phyloP scores from a whole-genome alignment of 2,329 filamentous ascomycete genomes.

The Gliomastix tumulicola region DNA sequence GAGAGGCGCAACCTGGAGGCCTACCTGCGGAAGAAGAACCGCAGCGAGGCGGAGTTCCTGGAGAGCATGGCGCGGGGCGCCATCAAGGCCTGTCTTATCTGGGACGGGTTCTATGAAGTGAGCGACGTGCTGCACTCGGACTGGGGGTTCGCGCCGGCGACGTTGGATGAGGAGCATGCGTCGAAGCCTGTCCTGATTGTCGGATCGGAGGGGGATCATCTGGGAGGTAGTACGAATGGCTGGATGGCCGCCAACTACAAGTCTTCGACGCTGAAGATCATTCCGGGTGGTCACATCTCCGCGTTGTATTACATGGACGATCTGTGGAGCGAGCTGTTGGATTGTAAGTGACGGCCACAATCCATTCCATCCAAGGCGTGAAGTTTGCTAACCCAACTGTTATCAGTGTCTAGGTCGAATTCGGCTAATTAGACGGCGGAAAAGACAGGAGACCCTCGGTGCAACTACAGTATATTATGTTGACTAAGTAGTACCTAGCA shows the following conservation, averaged over 20 bases:
- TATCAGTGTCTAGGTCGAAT: too few species aligned
- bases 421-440: too few species aligned
- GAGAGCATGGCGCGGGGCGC: conserved; percentile 5
- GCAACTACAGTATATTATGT: too few species aligned
- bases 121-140: conserved; percentile 13
- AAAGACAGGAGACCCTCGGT: too few species aligned
- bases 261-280: conserved; percentile 4
- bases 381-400: too few species aligned
- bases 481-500: too few species aligned
- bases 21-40: conserved; percentile 4
- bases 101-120: conserved; percentile 15
- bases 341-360: too few species aligned
- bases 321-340: too few species aligned
- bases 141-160: conserved; percentile 11
- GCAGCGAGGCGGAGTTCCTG: conserved; percentile 6
- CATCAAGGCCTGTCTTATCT: conserved; percentile 7
- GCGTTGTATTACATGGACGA: conserved; percentile 12
- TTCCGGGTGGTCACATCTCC: conserved; percentile 12
- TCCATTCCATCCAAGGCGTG: too few species aligned
- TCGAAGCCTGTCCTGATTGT: conserved; percentile 11
- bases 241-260: conserved; percentile 12
- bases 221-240: conserved; percentile 9
- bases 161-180: conserved; percentile 9
- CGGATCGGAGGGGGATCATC: conserved; percentile 7
- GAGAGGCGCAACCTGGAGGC: conserved; percentile 5